Evolutionary conservation across 495 filamentous ascomycete species (phyloP).

Genomic region (Thermothielavioides terrestris): DNA sequence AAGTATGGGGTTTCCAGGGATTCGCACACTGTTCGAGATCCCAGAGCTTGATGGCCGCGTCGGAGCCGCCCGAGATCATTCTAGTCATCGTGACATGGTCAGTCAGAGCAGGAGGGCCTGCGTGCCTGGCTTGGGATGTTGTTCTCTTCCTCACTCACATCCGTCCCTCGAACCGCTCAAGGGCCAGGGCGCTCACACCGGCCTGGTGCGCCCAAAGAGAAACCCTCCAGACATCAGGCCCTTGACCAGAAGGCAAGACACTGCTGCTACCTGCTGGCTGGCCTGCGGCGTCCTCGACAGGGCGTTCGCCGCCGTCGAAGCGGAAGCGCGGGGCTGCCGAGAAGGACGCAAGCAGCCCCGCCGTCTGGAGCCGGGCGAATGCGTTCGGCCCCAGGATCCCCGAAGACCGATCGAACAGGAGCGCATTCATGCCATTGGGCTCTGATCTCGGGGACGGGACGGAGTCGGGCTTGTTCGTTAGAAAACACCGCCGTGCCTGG

Average conservation of each 20-base stretch:
- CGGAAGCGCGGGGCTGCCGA: constrained; percentile 53
- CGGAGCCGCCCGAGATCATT: constrained; percentile 73
- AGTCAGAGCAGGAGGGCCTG: neutral
- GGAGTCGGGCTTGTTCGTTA: no score
- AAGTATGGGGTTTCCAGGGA: constrained; percentile 33
- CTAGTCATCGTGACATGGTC: constrained; percentile 40
- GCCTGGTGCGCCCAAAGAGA: constrained; percentile 55
- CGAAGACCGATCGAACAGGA: constrained; percentile 61
- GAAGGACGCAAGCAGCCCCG: constrained; percentile 46
- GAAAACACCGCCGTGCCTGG: no score
- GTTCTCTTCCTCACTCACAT: constrained; percentile 58
- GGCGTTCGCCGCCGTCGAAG: constrained; percentile 53
- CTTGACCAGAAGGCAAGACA: neutral
- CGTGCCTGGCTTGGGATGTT: no score
- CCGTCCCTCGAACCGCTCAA: constrained; percentile 69
- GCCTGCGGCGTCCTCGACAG: constrained; percentile 7
- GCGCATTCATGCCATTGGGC: constrained; percentile 63
- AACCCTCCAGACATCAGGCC: constrained; percentile 1
- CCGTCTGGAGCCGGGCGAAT: constrained; percentile 55
- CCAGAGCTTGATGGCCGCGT: constrained; percentile 73
- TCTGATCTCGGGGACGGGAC: neutral
- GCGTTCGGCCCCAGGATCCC: constrained; percentile 52
- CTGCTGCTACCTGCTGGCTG: constrained; percentile 3
- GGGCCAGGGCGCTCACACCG: constrained; percentile 64
- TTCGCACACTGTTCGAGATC: constrained; percentile 55